Evolutionary conservation across 352 stramenopile species (phyloP), one percentile per base, ranked within the genome.

Genomic region (Peronospora belbahrii): DNA sequence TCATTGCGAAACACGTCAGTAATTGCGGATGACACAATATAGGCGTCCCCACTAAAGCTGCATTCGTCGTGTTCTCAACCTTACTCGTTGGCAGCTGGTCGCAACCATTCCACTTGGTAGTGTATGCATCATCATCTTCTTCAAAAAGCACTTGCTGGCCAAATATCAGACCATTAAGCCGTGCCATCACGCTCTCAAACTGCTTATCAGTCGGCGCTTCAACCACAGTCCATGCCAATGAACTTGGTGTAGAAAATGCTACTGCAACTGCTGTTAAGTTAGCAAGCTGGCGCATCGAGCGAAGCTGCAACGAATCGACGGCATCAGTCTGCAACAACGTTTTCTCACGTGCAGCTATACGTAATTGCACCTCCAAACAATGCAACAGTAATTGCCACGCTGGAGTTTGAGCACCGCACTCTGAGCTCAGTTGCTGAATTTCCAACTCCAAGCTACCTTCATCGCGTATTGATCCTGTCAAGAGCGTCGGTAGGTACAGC

Each of bases 141-240:
- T 80, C 70, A 47, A 87, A 87, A 3, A 89, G 48, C 7, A 89
- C 77, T 30, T 76, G 70, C 22, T 79, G 70, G 0, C 77, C 77
- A 49, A 89, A 89, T n/a, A 88, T 57, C 9, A 84, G 56, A 10
- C 70, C 64, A 51, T 78, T 81, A 0, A 81, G 58, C 22, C 62
- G 60, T 19, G 56, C 54, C 39, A 79, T 65, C 2, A 70, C 52
- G 9, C 67, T 65, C 22, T 84, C 68, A 8, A 87, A 74, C 30
- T 67, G 57, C 6, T 65, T 64, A 7, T 74, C 57, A 3, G 56
- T 28, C 0, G 70, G 52, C 0, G 58, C 62, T 37, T 78, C 70
- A 9, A 70, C 62, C 14, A 67, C 61, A 1, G 61, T 62, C 69
- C 66, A 75, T 1, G 65, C 65, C 31, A 78, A 42, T 4, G 61